Base-by-base conservation (phyloP, 495 filamentous ascomycete species). In the Xylaria acuta region DNA sequence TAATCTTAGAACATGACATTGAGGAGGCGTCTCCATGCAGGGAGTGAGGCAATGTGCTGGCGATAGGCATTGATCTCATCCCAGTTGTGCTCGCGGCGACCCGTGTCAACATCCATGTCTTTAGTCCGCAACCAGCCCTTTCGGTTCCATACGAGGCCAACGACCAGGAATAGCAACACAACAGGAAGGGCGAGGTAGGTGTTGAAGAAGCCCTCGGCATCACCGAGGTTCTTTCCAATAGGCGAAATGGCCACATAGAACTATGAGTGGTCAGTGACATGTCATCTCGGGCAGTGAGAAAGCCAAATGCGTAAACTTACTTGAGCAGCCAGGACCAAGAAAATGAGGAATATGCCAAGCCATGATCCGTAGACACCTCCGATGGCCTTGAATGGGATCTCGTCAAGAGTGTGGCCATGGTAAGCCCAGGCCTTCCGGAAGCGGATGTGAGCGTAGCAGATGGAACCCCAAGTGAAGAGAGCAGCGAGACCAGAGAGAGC, bases 311-410 rank as follows among this genome's bases (percentile, higher is more conserved):
- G 27, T 30, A 27, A n/a, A 74, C 84, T 79, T 79, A 88, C 86
- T 79, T 88, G 82, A 47, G 92, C 93, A 62, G 90, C 82, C 4
- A 96, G 78, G 64, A 89, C 88, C 20, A 94, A 69, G 59, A 88
- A 47, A 71, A 86, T 85, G 30, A 95, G 83, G 64, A 77, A 72
- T 1, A 94, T 78, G 32, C 93, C 92, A 20, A 93, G 72, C 65
- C 80, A 93, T 34, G 89, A 91, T 70, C 93, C 93, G 41, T 82
- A 87, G 8, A 93, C 84, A 65, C 93, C 93, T 54, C 88, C 86
- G 22, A 87, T 77, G 16, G 93, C 89, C 69, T 84, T 79, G 82
- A 89, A 96, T 1, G 92, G 90, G 32, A 96, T 86, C 78, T 95
- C 92, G 38, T 92, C 89, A 0, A 91, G 71, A 11, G 82, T 87